Conservation (phyloP, 2,329 filamentous ascomycete species). For the Pezicula carpinea region DNA sequence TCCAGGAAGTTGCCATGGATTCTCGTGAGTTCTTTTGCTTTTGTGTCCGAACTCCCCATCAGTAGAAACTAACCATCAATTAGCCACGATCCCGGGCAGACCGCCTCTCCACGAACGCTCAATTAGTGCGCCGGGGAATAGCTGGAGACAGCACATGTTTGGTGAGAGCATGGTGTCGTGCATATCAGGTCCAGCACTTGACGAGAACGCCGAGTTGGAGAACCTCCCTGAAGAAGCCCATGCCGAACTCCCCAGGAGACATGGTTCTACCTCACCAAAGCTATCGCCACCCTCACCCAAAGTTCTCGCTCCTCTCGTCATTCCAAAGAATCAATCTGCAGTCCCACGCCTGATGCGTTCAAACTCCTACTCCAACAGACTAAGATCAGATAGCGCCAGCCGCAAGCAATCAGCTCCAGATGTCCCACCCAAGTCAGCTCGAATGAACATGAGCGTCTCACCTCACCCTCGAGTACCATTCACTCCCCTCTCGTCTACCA, state of each 20-base stretch:
- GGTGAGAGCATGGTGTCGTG: constrained; percentile 29
- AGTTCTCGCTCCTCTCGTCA: constrained; percentile 51
- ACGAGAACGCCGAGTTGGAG: constrained; percentile 30
- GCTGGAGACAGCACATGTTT: constrained; percentile 41
- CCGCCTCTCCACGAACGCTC: constrained; percentile 62
- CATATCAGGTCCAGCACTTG: constrained; percentile 27
- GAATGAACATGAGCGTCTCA: constrained; percentile 38
- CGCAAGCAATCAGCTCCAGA: constrained; percentile 31
- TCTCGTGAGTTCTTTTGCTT: constrained; percentile 52
- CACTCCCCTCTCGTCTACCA: constrained; percentile 37
- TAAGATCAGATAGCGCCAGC: constrained; percentile 39
- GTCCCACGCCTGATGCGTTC: constrained; percentile 8
- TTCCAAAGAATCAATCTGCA: constrained; percentile 34
- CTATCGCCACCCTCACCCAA: constrained; percentile 47
- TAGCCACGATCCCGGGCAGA: constrained; percentile 64
- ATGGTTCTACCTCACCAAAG: constrained; percentile 21
- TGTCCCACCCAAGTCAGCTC: constrained; percentile 34
- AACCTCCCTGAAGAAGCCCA: constrained; percentile 6
- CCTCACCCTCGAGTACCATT: constrained; percentile 37
- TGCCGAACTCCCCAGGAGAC: neutral
- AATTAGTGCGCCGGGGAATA: constrained; percentile 52
- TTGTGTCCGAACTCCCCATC: neutral
- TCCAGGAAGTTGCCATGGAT: constrained; percentile 64
- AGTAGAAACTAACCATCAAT: neutral
- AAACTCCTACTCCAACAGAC: constrained; percentile 30